phyloP scores from a whole-genome alignment of 2,329 filamentous ascomycete genomes.

The Neonectria magnoliae region DNA sequence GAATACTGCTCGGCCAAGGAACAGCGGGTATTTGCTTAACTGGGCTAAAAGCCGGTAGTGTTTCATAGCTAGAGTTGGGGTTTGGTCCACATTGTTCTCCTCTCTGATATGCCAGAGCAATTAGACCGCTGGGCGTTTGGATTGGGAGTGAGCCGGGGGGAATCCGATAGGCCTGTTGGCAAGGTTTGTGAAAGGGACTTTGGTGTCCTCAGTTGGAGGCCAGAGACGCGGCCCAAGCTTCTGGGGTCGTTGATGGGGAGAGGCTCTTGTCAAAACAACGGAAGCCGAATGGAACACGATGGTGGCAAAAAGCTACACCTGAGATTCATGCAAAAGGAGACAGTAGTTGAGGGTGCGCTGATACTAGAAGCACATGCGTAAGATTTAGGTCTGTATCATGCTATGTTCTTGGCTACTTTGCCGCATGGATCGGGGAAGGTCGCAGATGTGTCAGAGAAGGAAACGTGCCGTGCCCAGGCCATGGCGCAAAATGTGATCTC shows the following conservation, averaged over 20 bases:
- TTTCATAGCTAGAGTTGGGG: neutral
- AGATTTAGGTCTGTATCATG: neutral
- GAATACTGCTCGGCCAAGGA: neutral
- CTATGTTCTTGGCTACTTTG: neutral
- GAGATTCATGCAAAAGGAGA: slow-evolving; percentile 1
- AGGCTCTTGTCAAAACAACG: neutral
- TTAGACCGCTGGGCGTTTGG: neutral
- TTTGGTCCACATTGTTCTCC: neutral
- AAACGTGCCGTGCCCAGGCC: neutral
- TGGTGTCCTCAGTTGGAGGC: slow-evolving; percentile 17
- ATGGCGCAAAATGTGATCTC: neutral
- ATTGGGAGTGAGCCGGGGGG: neutral
- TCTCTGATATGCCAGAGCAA: neutral
- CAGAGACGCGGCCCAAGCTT: slow-evolving; percentile 15
- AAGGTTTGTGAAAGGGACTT: slow-evolving; percentile 18
- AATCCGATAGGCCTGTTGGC: neutral
- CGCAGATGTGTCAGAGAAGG: neutral
- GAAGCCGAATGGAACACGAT: neutral
- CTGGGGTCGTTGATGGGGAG: neutral
- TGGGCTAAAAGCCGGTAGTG: too few relatives aligned
- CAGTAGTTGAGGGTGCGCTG: neutral
- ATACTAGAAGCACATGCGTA: neutral
- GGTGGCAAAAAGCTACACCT: slow-evolving; percentile 3
- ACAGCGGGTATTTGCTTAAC: too few relatives aligned
- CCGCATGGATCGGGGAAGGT: neutral